These are phyloP conservation scores for Dictyostelium purpureum DNA, from an alignment of 78 protist species.

Conservation along the genomic window DNA sequence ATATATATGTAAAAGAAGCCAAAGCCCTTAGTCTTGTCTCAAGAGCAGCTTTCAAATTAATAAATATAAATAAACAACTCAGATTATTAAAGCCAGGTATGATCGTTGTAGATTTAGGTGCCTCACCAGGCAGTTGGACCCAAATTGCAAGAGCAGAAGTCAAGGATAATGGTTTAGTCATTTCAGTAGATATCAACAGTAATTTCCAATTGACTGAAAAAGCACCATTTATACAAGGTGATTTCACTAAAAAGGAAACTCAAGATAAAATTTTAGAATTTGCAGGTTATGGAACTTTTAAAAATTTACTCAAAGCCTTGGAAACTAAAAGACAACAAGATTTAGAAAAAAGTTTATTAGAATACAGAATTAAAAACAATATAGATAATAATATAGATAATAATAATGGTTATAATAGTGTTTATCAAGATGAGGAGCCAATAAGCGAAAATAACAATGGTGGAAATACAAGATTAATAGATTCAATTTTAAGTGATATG, in stretches of 20 bases:
- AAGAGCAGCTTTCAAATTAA: slow-evolving; percentile 60
- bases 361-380: no score
- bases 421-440: background rate
- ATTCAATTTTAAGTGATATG: slow-evolving; percentile 61
- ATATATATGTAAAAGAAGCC: slow-evolving; percentile 30
- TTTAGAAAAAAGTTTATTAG: no score
- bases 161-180: background rate
- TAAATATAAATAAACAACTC: slow-evolving; percentile 7
- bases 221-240: slow-evolving; percentile 34
- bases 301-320: no score
- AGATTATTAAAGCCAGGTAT: slow-evolving; percentile 12
- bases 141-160: background rate
- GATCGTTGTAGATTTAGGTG: slow-evolving; percentile 41
- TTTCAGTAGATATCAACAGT: slow-evolving; percentile 16
- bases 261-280: background rate
- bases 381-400: no score
- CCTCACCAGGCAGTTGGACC: slow-evolving; percentile 68
- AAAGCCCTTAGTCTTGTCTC: background rate
- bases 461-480: background rate
- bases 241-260: background rate
- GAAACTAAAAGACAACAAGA: no score
- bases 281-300: background rate
- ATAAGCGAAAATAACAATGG: no score
- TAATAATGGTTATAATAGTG: no score
- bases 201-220: background rate